phyloP scores from a whole-genome alignment of 805 yeast genomes.

The Pichia phayaonensis region DNA sequence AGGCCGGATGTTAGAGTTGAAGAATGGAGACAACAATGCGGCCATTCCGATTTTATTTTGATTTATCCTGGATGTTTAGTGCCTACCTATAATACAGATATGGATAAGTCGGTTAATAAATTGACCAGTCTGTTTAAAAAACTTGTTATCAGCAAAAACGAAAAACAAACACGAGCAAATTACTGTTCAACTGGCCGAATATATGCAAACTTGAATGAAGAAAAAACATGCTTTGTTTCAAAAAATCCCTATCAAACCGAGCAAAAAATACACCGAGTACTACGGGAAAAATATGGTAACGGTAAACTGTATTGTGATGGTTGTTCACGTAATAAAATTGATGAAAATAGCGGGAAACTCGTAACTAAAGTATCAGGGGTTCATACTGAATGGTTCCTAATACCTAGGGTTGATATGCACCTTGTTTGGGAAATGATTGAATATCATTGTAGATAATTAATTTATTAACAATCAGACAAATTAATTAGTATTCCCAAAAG shows the following conservation, averaged over 20 bases:
- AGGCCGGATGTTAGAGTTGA: constrained; percentile 33
- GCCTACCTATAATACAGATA: background rate
- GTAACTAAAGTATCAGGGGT: constrained; percentile 10
- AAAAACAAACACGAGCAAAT: background rate
- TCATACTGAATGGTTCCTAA: constrained; percentile 52
- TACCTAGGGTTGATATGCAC: constrained; percentile 36
- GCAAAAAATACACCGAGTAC: constrained; percentile 31
- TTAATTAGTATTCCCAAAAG: background rate
- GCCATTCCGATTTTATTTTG: constrained; percentile 33
- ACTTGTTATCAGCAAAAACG: background rate
- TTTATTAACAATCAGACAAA: background rate
- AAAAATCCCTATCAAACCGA: constrained; percentile 33
- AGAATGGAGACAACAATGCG: constrained; percentile 49
- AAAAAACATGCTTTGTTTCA: constrained; percentile 31
- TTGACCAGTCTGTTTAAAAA: background rate
- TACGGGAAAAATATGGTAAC: constrained; percentile 36
- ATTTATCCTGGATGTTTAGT: constrained; percentile 27
- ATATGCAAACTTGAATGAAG: constrained; percentile 5
- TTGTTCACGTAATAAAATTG: constrained; percentile 23
- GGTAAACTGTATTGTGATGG: constrained; percentile 44
- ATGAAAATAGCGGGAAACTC: background rate
- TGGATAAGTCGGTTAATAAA: background rate
- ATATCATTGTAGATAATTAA: background rate
- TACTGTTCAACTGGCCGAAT: background rate
- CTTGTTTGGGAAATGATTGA: constrained; percentile 21